Base-by-base conservation (phyloP, 2,329 filamentous ascomycete species). In the Chrysoporthe austroafricana region DNA sequence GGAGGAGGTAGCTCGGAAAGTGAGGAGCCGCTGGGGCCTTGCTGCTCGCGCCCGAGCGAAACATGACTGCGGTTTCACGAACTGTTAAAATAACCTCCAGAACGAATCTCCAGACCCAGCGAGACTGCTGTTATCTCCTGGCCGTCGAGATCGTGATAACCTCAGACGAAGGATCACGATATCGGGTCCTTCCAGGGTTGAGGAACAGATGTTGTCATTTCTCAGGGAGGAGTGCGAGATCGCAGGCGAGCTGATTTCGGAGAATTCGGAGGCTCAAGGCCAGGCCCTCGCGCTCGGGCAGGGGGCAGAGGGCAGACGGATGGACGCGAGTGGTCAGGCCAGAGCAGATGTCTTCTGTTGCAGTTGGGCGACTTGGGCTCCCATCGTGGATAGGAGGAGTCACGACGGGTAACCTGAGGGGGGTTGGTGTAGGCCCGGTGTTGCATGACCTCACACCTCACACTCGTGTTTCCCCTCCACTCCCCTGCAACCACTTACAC, bases 1-100 rank as follows among this genome's bases (percentile, higher is more conserved):
- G 84, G 32, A 88, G 79, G 36, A 88, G 78, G 73, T 84, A 88
- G 70, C 74, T 79, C 13, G 85, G 80, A 72, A 87, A 87, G n/a
- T 62, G 63, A 57, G 69, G 69, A 21, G 60, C 60, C 34, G 44
- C 48, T 16, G 63, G 63, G 43, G 46, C 56, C 32, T 60, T 60
- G 34, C 11, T 32, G 42, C 13, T n/a, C 59, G 59, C 14, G 16
- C 26, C n/a, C 43, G 42, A 4, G 43, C 32, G 42, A 18, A 59
- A 50, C 63, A 65, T 65, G 63, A 26, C 54, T 39, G 44, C 18
- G 34, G 26, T 16, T 11, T 16, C n/a, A 42, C 42, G 39, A 36
- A 36, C n/a, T 44, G 26, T 42, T 5, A n/a, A 26, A 43, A 18
- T 1, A 13, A 7, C 13, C 14, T 46, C 2, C 43, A 26, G 21